A percentile compares a stretch with the other conserved stretches of the same genome.
These are phyloP conservation scores for Dioszegia hungarica DNA, from an alignment of 768 basidiomycete genomes.

Conservation along the genomic window DNA sequence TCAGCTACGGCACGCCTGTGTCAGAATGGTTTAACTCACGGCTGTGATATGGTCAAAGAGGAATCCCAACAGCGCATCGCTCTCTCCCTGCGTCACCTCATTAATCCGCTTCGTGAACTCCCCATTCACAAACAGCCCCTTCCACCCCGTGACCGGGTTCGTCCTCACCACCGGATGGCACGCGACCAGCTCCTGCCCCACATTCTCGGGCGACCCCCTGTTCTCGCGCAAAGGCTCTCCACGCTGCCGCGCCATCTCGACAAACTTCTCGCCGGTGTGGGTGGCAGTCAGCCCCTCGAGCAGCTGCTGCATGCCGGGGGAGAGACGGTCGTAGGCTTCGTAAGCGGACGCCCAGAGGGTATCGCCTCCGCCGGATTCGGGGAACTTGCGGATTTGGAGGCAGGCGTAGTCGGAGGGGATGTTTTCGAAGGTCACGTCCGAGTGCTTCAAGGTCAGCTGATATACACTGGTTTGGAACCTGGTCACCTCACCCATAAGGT, in stretches of 20 bases:
- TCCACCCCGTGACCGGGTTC: slow-evolving; percentile 60
- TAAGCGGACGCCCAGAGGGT: slow-evolving; percentile 53
- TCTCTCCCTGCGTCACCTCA: slow-evolving; percentile 58
- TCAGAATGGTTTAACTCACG: slow-evolving; percentile 16
- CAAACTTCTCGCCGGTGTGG: slow-evolving; percentile 50
- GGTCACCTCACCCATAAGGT: slow-evolving; percentile 36
- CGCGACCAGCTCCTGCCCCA: slow-evolving; percentile 54
- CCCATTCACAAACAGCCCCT: slow-evolving; percentile 58
- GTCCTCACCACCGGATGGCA: slow-evolving; percentile 58
- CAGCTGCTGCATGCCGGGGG: slow-evolving; percentile 56
- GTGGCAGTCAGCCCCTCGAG: slow-evolving; percentile 60
- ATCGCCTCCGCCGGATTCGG: slow-evolving; percentile 49
- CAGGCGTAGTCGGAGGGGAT: slow-evolving; percentile 61
- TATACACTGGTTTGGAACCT: too few species aligned
- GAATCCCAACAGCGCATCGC: slow-evolving; percentile 33
- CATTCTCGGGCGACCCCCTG: slow-evolving; percentile 59
- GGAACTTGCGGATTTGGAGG: slow-evolving; percentile 29
- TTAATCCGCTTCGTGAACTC: slow-evolving; percentile 59
- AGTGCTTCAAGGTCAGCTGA: slow-evolving; percentile 47
- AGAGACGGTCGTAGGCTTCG: slow-evolving; percentile 63
- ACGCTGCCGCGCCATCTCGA: slow-evolving; percentile 43
- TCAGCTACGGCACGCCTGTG: neutral
- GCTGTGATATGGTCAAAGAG: slow-evolving; percentile 55
- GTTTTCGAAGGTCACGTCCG: slow-evolving; percentile 61
- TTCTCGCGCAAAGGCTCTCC: slow-evolving; percentile 23